A percentile compares a stretch with the other conserved stretches of the same genome.
Evolutionary conservation across 2,329 filamentous ascomycete genomes (phyloP).

Genomic region (Apiospora saccharicola): DNA sequence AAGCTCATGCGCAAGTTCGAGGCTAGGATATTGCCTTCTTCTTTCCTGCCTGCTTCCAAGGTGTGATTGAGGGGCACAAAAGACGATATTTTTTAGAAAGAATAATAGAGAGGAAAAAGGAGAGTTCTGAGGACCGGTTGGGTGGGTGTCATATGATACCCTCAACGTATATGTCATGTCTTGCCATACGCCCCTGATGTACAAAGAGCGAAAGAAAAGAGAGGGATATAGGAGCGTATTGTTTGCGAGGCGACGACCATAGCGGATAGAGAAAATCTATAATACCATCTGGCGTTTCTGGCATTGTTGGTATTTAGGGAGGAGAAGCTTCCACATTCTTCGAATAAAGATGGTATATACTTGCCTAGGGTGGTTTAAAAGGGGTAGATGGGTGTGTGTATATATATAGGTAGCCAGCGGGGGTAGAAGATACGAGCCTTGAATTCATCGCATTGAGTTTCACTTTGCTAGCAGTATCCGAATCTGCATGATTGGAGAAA

Average conservation of each 20-base stretch:
- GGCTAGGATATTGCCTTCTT: conserved; percentile 56
- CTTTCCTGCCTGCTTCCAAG: conserved; percentile 40
- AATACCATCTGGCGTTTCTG: conserved; percentile 15
- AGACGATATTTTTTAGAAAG: background rate
- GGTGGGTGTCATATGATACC: background rate
- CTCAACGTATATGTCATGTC: background rate
- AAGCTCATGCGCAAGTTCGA: conserved; percentile 88
- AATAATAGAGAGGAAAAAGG: background rate
- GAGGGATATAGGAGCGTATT: background rate
- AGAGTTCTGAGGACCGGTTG: background rate
- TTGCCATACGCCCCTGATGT: background rate
- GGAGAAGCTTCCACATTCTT: background rate
- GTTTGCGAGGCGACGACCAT: background rate
- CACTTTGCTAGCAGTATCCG: background rate
- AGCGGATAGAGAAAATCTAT: conserved; percentile 19
- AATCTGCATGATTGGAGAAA: background rate
- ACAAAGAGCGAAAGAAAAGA: background rate
- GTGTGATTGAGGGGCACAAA: conserved; percentile 29
- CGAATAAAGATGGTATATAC: background rate
- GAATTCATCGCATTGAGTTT: background rate
- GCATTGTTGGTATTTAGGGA: background rate
- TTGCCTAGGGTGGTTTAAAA: background rate
- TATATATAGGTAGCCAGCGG: background rate
- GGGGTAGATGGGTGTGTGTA: background rate
- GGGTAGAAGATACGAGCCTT: background rate